phyloP scores from a whole-genome alignment of 495 filamentous ascomycete genomes.

The Penicillium lagena region DNA sequence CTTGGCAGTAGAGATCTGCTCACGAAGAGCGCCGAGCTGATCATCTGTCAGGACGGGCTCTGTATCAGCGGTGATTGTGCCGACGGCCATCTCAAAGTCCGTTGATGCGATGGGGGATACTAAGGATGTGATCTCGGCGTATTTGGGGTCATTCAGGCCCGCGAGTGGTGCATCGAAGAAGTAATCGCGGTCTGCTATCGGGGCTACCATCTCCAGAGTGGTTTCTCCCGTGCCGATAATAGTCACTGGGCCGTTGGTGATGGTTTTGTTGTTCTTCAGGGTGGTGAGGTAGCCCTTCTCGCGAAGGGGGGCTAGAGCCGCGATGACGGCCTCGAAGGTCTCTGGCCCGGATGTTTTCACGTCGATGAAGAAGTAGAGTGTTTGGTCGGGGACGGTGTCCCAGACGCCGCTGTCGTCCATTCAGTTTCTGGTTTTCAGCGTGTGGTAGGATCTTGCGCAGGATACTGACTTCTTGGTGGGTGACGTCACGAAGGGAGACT shows the following conservation, averaged over 20 bases:
- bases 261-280: conserved; percentile 43
- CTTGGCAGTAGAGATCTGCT: conserved; percentile 56
- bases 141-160: conserved; percentile 31
- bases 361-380: conserved; percentile 67
- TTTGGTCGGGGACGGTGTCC: conserved; percentile 48
- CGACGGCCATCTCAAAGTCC: conserved; percentile 34
- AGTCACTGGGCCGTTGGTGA: conserved; percentile 54
- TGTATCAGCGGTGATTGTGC: conserved; percentile 24
- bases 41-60: conserved; percentile 28
- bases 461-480: conserved; percentile 33
- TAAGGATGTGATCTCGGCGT: conserved; percentile 34
- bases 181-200: conserved; percentile 45
- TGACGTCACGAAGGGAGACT: conserved; percentile 25
- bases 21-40: conserved; percentile 52
- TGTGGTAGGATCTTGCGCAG: too few relatives aligned
- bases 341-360: conserved; percentile 52
- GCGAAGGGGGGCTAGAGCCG: conserved; percentile 60
- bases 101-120: conserved; percentile 50
- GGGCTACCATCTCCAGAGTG: conserved; percentile 56
- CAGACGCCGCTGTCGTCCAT: conserved; percentile 31
- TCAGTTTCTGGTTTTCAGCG: too few relatives aligned
- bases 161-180: conserved; percentile 59
- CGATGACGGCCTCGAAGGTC: conserved; percentile 50
- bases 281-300: conserved; percentile 53
- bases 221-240: conserved; percentile 76